Conservation (phyloP, 2,329 filamentous ascomycete species). For the Massarina eburnea region DNA sequence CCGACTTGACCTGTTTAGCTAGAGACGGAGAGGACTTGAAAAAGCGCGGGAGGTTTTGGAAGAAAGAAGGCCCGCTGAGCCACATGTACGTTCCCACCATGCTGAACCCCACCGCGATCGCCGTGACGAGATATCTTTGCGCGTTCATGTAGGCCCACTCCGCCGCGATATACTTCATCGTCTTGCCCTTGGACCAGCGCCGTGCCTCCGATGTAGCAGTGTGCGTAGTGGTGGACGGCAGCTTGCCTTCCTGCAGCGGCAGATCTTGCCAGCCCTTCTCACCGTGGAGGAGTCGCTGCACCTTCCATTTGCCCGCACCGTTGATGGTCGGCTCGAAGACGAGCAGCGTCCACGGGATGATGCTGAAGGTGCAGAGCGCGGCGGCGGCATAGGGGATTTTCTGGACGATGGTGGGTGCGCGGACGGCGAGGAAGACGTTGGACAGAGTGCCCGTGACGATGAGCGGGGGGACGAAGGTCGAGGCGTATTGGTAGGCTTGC, state of each 20-base stretch:
- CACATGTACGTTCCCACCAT: neutral
- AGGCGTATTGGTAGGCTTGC: constrained; percentile 42
- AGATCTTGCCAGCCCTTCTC: constrained; percentile 16
- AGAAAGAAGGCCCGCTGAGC: neutral
- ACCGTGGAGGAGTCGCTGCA: constrained; percentile 32
- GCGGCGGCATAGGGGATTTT: constrained; percentile 26
- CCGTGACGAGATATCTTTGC: constrained; percentile 3
- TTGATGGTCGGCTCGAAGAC: constrained; percentile 46
- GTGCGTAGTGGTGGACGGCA: constrained; percentile 8
- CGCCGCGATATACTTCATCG: constrained; percentile 8
- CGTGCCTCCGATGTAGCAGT: constrained; percentile 10
- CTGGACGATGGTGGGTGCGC: constrained; percentile 3
- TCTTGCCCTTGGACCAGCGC: constrained; percentile 4
- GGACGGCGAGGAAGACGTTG: constrained; percentile 35
- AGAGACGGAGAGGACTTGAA: too few relatives aligned
- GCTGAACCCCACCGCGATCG: neutral
- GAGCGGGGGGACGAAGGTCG: constrained; percentile 41
- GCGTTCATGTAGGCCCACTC: constrained; percentile 8
- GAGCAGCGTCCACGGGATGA: constrained; percentile 42
- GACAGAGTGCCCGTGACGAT: constrained; percentile 35
- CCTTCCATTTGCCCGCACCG: constrained; percentile 44
- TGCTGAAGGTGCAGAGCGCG: constrained; percentile 27
- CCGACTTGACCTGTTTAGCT: too few relatives aligned
- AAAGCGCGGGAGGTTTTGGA: too few relatives aligned
- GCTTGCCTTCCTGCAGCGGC: constrained; percentile 7